Evolutionary conservation across 805 yeast genomes (phyloP).

Genomic region (Lachancea waltii): DNA sequence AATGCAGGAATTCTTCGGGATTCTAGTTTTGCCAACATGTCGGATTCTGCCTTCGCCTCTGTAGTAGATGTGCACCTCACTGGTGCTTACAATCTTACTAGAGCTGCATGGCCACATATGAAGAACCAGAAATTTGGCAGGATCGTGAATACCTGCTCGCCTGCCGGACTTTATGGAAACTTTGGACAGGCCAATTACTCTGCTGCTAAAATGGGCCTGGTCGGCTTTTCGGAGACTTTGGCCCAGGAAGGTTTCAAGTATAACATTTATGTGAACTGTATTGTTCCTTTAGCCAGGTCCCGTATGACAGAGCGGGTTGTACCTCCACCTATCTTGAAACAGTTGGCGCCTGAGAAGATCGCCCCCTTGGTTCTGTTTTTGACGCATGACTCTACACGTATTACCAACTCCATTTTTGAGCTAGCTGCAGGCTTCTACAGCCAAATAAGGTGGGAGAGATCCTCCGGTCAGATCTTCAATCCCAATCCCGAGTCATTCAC

Average conservation of each 20-base stretch:
- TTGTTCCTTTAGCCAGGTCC: constrained; percentile 92
- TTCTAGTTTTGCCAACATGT: constrained; percentile 79
- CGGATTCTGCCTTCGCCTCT: constrained; percentile 66
- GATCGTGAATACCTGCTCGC: constrained; percentile 88
- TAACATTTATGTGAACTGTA: constrained; percentile 77
- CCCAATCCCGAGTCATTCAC: constrained; percentile 65
- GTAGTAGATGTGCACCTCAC: constrained; percentile 83
- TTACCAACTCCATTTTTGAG: constrained; percentile 77
- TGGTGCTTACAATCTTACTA: constrained; percentile 80
- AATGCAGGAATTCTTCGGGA: constrained; percentile 95
- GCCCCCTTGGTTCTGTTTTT: constrained; percentile 87
- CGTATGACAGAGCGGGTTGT: constrained; percentile 91
- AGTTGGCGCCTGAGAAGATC: constrained; percentile 77
- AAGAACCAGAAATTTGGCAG: constrained; percentile 82
- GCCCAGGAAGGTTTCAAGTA: constrained; percentile 89
- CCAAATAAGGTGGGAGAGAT: constrained; percentile 92
- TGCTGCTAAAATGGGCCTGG: constrained; percentile 83
- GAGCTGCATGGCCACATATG: constrained; percentile 90
- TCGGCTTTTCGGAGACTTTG: constrained; percentile 88
- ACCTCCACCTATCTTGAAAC: constrained; percentile 78
- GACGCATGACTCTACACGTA: constrained; percentile 55
- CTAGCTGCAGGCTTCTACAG: constrained; percentile 92
- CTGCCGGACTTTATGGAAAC: constrained; percentile 95
- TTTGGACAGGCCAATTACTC: constrained; percentile 96
- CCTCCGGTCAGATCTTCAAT: constrained; percentile 77